A percentile compares a stretch with the other conserved stretches of the same genome.
Evolutionary conservation across 139 green algal species (phyloP).

Genomic region (Auxenochlorella protothecoides): DNA sequence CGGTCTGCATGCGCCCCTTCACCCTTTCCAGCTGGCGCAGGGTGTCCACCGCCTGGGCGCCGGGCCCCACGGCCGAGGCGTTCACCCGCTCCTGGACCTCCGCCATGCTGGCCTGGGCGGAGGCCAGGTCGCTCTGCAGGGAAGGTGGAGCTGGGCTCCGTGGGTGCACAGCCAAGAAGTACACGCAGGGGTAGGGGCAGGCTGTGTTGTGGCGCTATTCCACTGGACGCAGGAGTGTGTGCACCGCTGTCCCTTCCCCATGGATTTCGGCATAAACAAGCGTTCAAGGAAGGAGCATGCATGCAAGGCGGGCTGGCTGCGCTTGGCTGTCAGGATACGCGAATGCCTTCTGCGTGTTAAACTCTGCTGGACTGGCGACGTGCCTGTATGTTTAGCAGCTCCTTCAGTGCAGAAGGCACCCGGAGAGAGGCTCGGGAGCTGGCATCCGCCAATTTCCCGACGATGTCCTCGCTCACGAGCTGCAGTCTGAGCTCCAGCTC

Average conservation of each 20-base stretch:
- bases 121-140: constrained; percentile 40
- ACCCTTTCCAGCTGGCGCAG: constrained; percentile 52
- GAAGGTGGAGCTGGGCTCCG: background rate
- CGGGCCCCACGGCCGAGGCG: background rate
- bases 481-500: constrained; percentile 78
- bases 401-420: constrained; percentile 73
- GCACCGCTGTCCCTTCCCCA: background rate
- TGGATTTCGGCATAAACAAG: background rate
- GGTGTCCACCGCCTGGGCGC: constrained; percentile 17
- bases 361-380: background rate
- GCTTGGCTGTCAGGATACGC: background rate
- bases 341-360: background rate
- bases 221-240: background rate
- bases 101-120: constrained; percentile 28
- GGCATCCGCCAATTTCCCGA: constrained; percentile 46
- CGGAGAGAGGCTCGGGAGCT: constrained; percentile 51
- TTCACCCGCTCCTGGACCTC: constrained; percentile 16
- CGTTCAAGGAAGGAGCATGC: background rate
- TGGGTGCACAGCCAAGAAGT: background rate
- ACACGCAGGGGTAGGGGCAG: background rate
- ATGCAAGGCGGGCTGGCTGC: too few relatives aligned
- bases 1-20: constrained; percentile 72
- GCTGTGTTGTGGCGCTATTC: background rate
- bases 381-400: constrained; percentile 50
- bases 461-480: constrained; percentile 69